These are phyloP conservation scores for Aspergillus sergii DNA, from an alignment of 2,329 filamentous ascomycete species.

Conservation along the genomic window DNA sequence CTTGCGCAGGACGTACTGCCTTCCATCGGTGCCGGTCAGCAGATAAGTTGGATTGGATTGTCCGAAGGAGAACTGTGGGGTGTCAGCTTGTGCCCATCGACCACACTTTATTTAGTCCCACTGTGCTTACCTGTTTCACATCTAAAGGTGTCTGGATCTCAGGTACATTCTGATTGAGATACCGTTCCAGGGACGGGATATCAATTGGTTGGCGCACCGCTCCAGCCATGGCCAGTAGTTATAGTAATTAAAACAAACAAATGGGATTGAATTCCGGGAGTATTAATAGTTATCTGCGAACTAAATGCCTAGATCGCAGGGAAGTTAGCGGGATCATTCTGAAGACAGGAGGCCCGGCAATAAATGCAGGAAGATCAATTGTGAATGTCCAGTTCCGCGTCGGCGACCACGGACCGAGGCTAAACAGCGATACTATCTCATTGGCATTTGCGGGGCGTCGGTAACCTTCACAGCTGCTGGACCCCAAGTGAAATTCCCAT, in stretches of 20 bases:
- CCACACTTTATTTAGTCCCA: neutral
- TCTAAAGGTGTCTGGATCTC: conserved; percentile 80
- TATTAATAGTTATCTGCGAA: neutral
- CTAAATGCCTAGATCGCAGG: neutral
- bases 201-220: conserved; percentile 89
- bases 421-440: conserved; percentile 3
- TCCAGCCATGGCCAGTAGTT: conserved; percentile 68
- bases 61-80: conserved; percentile 82
- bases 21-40: conserved; percentile 70
- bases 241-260: neutral
- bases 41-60: conserved; percentile 98
- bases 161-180: conserved; percentile 76
- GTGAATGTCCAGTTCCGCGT: neutral
- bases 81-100: conserved; percentile 1
- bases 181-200: conserved; percentile 74
- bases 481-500: neutral
- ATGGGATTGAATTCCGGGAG: neutral
- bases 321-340: neutral
- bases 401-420: conserved; percentile 8
- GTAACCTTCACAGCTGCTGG: neutral
- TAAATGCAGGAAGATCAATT: conserved; percentile 3
- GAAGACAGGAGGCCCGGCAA: conserved; percentile 5
- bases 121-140: conserved; percentile 74
- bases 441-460: conserved; percentile 12
- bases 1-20: conserved; percentile 88